Evolutionary conservation across 345 rosid species (phyloP).

Genomic region (Hirschfeldia incana): DNA sequence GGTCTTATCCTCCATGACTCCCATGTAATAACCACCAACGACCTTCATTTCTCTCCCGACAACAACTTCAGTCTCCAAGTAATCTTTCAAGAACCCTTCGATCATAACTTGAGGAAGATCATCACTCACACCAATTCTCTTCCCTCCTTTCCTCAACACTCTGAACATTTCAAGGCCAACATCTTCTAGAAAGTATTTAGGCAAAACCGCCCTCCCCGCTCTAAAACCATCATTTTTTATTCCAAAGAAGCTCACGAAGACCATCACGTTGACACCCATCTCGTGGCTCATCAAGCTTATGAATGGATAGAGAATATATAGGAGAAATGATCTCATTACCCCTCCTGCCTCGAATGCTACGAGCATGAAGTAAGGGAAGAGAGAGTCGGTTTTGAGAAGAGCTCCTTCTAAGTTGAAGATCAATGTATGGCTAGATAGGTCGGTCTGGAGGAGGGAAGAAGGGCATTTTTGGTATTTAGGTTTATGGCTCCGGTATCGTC

Average conservation of each 20-base stretch:
- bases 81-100: constrained; percentile 68
- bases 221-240: constrained; percentile 50
- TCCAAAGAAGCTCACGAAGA: constrained; percentile 65
- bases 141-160: constrained; percentile 51
- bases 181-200: constrained; percentile 67
- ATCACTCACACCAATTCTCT: constrained; percentile 54
- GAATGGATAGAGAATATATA: constrained; percentile 58
- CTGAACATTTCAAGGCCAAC: constrained; percentile 60
- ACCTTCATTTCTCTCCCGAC: constrained; percentile 64
- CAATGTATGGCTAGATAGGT: constrained; percentile 47
- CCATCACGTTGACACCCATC: constrained; percentile 61
- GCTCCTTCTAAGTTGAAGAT: constrained; percentile 65
- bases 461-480: constrained; percentile 47
- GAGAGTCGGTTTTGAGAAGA: constrained; percentile 56
- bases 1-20: constrained; percentile 58
- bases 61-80: constrained; percentile 57
- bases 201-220: constrained; percentile 68
- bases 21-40: constrained; percentile 59
- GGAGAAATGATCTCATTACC: constrained; percentile 53
- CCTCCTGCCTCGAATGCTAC: constrained; percentile 86
- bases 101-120: constrained; percentile 69
- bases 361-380: constrained; percentile 80
- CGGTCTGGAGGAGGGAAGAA: constrained; percentile 46
- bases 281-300: constrained; percentile 51
- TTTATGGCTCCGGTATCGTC: constrained; percentile 42